Percentiles rank a stretch among this genome's conserved stretches.
These are phyloP conservation scores for Cardamine occulta DNA, from an alignment of 345 rosid genomes.

Conservation along the genomic window DNA sequence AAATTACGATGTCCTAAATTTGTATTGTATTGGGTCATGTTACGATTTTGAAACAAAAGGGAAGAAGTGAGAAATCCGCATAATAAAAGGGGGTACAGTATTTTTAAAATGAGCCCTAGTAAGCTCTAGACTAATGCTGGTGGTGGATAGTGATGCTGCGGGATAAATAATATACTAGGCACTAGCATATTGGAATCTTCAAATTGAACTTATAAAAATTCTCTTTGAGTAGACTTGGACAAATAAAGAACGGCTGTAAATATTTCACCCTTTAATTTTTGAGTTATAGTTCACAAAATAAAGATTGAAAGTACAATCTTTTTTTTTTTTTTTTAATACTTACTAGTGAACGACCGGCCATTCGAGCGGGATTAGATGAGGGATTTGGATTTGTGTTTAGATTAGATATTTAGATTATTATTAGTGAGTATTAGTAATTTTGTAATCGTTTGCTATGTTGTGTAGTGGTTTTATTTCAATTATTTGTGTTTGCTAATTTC, in stretches of 20 bases:
- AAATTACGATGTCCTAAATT: neutral
- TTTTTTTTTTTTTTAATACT: neutral
- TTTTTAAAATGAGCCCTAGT: neutral
- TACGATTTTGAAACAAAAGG: neutral
- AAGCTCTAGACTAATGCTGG: constrained; percentile 7
- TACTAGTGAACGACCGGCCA: no score
- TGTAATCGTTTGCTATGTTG: no score
- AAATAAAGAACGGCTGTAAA: neutral
- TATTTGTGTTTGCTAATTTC: no score
- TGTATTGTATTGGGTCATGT: neutral
- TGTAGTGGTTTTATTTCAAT: no score
- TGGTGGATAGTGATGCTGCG: constrained; percentile 23
- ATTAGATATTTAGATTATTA: no score
- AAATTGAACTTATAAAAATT: neutral
- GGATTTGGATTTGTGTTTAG: no score
- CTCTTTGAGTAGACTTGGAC: constrained; percentile 1
- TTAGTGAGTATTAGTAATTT: no score
- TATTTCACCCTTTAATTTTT: neutral
- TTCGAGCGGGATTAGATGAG: no score
- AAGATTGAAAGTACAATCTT: no score
- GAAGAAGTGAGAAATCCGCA: neutral
- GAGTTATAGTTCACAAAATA: neutral
- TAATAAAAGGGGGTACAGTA: neutral
- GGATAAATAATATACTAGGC: neutral
- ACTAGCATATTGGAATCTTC: constrained; percentile 25